Percentiles rank a stretch among this genome's conserved stretches.
phyloP scores from a whole-genome alignment of 495 filamentous ascomycete species.

The Clavariopsis aquatica region DNA sequence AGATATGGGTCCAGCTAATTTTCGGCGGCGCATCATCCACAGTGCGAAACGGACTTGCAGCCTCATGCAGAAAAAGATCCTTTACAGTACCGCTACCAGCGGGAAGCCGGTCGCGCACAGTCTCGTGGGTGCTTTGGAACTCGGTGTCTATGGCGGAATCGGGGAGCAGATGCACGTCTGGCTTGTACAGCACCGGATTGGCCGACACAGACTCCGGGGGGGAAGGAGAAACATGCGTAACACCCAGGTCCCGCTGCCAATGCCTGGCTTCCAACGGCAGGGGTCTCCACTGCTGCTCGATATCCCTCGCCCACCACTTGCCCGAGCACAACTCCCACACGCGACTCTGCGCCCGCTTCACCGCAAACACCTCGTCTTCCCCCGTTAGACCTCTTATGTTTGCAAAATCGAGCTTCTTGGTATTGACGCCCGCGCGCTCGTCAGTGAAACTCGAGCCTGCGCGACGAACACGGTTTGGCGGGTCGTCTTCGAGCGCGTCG shows the following conservation, averaged over 20 bases:
- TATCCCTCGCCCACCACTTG: slow-evolving; percentile 59
- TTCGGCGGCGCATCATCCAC: slow-evolving; percentile 50
- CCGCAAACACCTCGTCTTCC: slow-evolving; percentile 72
- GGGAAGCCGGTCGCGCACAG: no score
- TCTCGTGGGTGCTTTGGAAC: background rate
- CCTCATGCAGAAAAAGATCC: slow-evolving; percentile 40
- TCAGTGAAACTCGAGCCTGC: slow-evolving; percentile 15
- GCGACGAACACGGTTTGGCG: slow-evolving; percentile 43
- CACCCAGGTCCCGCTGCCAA: slow-evolving; percentile 13
- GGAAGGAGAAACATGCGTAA: background rate
- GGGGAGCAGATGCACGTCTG: background rate
- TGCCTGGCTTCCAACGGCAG: slow-evolving; percentile 52
- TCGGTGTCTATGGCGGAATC: background rate
- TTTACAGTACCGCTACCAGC: background rate
- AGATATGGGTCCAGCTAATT: slow-evolving; percentile 54
- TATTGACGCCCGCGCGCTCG: slow-evolving; percentile 27
- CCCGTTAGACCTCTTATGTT: slow-evolving; percentile 63
- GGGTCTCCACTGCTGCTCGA: slow-evolving; percentile 62
- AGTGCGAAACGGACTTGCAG: slow-evolving; percentile 51
- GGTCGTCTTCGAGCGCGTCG: slow-evolving; percentile 48
- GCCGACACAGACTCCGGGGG: background rate
- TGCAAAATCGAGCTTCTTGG: slow-evolving; percentile 50
- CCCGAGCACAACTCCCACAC: slow-evolving; percentile 70
- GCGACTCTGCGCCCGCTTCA: slow-evolving; percentile 64
- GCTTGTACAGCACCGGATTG: background rate